Evolutionary conservation across 176 grass and related monocot genomes (phyloP), one percentile per base, ranked within the genome.

Genomic region (Rhynchospora tenuis): DNA sequence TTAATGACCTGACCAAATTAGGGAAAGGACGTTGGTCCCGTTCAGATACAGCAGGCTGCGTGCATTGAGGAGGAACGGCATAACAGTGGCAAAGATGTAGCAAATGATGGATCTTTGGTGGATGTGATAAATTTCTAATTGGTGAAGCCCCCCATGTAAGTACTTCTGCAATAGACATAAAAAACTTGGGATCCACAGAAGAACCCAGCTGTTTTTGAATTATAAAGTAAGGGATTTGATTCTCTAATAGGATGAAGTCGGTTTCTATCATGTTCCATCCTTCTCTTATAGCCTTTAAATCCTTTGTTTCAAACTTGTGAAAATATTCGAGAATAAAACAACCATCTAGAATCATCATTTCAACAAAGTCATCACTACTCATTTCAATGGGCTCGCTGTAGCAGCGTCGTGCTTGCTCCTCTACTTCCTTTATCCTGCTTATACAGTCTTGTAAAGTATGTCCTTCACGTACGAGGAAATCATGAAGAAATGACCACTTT

Each of bases 151-250:
- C 3, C 33, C 33, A 38, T 38, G 33, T 38, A 38, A n/a, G n/a
- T n/a, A n/a, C n/a, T n/a, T n/a, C n/a, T n/a, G n/a, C n/a, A n/a
- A n/a, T n/a, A n/a, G n/a, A n/a, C n/a, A n/a, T n/a, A n/a, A n/a
- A n/a, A n/a, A n/a, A n/a, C n/a, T n/a, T n/a, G n/a, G n/a, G n/a
- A n/a, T n/a, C n/a, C n/a, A n/a, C n/a, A n/a, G n/a, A n/a, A n/a
- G n/a, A n/a, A n/a, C n/a, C n/a, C n/a, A n/a, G n/a, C n/a, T n/a
- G n/a, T n/a, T 33, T 50, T 16, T 76, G 19, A 45, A 76, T 9
- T 55, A 78, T 13, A 20, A 76, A 76, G 48, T 51, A 76, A 48
- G 72, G 72, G 13, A 76, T 76, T 43, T 76, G 72, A 19, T 76
- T 76, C 43, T 76, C 72, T 17, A 78, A 44, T 46, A 78, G 9